Evolutionary conservation across 1,284 basidiomycete species (phyloP), one percentile per base, ranked within the genome.

Genomic region (Sphagnurus paluster): DNA sequence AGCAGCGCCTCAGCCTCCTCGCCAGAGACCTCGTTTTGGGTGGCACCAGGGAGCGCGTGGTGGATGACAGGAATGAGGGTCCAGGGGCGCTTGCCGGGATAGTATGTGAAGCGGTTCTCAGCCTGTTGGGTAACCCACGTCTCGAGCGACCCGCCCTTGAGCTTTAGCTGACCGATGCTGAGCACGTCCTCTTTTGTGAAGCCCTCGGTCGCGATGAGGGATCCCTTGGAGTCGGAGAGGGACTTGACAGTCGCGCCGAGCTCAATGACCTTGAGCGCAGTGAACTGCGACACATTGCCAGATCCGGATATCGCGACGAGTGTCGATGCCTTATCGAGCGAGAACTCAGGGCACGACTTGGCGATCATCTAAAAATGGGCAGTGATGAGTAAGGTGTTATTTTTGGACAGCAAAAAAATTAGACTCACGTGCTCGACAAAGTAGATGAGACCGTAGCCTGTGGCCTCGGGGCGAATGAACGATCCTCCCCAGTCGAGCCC

Each of bases 381-480:
- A 28, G 14, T 35, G 28, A 16, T 10, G 28, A 24, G 21, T 13
- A 36, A 19, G 9, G 39, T 24, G 8, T 33, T 39, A 39, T 16
- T 42, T 38, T 17, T 23, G 14, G 9, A 35, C 43, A 49, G 5
- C 40, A 17, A 35, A 20, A 26, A 17, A 25, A 20, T 29, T n/a
- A 17, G 2, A 68, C 81, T 61, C 68, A 83, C 81, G 65, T 82
- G 82, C 56, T 82, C 76, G 56, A 88, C 83, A 61, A 81, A 90
- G 77, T 90, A 90, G 65, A 89, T 82, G 56, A 88, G 71, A 65
- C 88, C 88, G 67, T 84, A 91, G 46, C 85, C 82, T 36, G 82
- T 85, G 20, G 83, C 84, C 63, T 87, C 83, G 39, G 85, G 84
- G 50, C 85, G 79, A 63, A 88, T 87, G 69, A 75, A 75, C 53